Evolutionary conservation across 2,329 filamentous ascomycete genomes (phyloP).

Genomic region (Macroventuria anomochaeta): DNA sequence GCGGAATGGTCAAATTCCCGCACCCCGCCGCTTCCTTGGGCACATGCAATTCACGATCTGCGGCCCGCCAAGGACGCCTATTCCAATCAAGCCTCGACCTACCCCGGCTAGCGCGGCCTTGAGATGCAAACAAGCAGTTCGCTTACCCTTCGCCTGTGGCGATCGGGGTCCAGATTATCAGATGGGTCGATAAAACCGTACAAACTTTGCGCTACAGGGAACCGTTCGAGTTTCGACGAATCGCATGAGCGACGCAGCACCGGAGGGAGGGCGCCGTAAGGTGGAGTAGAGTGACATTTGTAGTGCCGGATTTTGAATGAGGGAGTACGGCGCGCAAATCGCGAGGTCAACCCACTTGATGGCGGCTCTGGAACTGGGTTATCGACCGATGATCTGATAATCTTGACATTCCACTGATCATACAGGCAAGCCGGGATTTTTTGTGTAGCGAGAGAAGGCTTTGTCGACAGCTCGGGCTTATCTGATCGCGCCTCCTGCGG

Average conservation of each 20-base stretch:
- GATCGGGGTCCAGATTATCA: slow-evolving; percentile 38
- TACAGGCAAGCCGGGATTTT: slow-evolving; percentile 2
- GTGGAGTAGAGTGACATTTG: slow-evolving; percentile 2
- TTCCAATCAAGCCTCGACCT: slow-evolving; percentile 27
- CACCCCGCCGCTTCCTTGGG: not conserved
- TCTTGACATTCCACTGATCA: not conserved
- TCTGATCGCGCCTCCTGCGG: slow-evolving; percentile 29
- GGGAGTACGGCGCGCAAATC: slow-evolving; percentile 4
- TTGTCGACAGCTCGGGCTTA: slow-evolving; percentile 18
- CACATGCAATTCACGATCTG: slow-evolving; percentile 9
- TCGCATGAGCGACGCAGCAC: not conserved
- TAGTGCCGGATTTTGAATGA: not conserved
- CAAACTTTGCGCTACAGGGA: slow-evolving; percentile 18
- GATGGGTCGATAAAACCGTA: slow-evolving; percentile 35
- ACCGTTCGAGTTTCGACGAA: slow-evolving; percentile 3
- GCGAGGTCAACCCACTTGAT: slow-evolving; percentile 17
- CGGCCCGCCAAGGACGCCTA: slow-evolving; percentile 33
- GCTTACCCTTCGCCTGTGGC: slow-evolving; percentile 24
- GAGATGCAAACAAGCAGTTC: slow-evolving; percentile 15
- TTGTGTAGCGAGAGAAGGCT: slow-evolving; percentile 9
- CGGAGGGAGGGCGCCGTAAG: not conserved
- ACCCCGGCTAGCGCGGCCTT: slow-evolving; percentile 23
- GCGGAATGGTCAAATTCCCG: slow-evolving; percentile 5
- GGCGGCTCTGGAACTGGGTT: slow-evolving; percentile 4
- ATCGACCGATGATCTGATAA: slow-evolving; percentile 36